Percentiles rank a stretch among this genome's conserved stretches.
phyloP scores from a whole-genome alignment of 116 monocot species.

The Zostera marina region DNA sequence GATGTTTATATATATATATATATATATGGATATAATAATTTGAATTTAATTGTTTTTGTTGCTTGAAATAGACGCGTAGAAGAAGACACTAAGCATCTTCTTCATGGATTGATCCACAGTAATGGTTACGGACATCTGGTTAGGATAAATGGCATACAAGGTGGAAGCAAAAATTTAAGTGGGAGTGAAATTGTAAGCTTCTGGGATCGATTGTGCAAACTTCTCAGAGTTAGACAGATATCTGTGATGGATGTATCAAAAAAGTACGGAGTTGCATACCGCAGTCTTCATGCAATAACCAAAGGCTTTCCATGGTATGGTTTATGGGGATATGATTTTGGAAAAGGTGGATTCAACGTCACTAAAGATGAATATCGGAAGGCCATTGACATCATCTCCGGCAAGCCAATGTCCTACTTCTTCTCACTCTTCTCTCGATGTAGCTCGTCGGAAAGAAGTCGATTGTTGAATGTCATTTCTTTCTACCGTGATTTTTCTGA shows the following conservation, averaged over 20 bases:
- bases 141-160: constrained; percentile 67
- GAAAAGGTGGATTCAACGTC: constrained; percentile 54
- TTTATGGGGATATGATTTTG: constrained; percentile 77
- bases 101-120: constrained; percentile 77
- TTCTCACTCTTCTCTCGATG: constrained; percentile 22
- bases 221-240: constrained; percentile 67
- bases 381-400: constrained; percentile 40
- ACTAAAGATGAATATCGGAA: constrained; percentile 32
- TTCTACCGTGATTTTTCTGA: constrained; percentile 49
- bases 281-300: constrained; percentile 51
- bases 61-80: constrained; percentile 40
- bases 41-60: constrained; percentile 28
- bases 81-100: constrained; percentile 53
- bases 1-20: too few species aligned
- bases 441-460: too few species aligned
- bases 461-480: constrained; percentile 32
- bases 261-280: constrained; percentile 69
- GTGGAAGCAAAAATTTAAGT: constrained; percentile 45
- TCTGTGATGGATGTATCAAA: constrained; percentile 84
- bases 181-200: constrained; percentile 71
- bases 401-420: constrained; percentile 30
- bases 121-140: constrained; percentile 93
- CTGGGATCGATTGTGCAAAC: constrained; percentile 80
- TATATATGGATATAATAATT: too few species aligned
- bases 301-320: constrained; percentile 80